phyloP scores from a whole-genome alignment of 2,329 filamentous ascomycete species.

The Botrytis galanthina region DNA sequence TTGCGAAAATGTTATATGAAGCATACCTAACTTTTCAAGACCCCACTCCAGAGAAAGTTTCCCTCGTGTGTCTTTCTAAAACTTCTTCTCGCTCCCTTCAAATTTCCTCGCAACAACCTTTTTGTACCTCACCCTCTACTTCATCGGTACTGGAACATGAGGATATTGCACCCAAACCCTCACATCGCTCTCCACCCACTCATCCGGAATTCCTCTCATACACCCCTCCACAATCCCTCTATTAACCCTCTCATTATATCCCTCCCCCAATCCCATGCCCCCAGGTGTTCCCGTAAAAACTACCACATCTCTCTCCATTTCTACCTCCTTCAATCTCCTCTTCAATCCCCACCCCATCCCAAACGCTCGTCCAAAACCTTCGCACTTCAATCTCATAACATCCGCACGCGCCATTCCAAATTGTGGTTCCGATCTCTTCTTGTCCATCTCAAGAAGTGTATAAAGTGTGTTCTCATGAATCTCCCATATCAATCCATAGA shows the following conservation, averaged over 20 bases:
- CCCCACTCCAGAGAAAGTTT: neutral
- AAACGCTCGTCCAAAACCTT: neutral
- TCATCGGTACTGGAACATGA: neutral
- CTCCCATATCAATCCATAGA: constrained; percentile 1
- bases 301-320: neutral
- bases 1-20: neutral
- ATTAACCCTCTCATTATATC: constrained; percentile 5
- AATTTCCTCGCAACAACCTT: neutral
- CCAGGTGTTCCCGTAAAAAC: neutral
- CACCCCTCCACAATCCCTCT: constrained; percentile 4
- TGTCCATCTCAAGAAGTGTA: neutral
- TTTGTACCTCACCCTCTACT: neutral
- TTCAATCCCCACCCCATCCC: constrained; percentile 3
- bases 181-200: constrained; percentile 15
- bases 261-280: neutral
- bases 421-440: neutral
- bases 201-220: constrained; percentile 9
- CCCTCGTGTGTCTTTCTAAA: neutral
- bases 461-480: neutral
- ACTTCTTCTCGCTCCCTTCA: neutral
- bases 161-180: constrained; percentile 4
- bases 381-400: neutral
- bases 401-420: neutral
- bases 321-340: neutral
- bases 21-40: too few relatives aligned